Base-by-base conservation (phyloP, 345 rosid genomes). In the Acer saccharum region DNA sequence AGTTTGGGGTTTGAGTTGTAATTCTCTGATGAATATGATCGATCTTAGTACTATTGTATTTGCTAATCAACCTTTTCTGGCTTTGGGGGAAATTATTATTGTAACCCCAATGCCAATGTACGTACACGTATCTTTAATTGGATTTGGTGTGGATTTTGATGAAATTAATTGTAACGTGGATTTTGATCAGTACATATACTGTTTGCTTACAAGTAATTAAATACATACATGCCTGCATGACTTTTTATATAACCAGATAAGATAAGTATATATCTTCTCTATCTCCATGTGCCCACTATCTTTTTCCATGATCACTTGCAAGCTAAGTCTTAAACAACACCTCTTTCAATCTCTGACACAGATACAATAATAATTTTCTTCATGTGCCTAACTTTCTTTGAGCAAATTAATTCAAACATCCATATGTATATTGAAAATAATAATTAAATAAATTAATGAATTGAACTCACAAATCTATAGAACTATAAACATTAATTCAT, bases 261-360 rank as follows among this genome's bases (percentile, higher is more conserved):
- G 78, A 61, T 20, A 54, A 76, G 80, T 43, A 67, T 77, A 84
- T 35, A 35, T 35, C 39, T 35, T 63, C 68, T 35, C 23, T n/a
- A 7, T 17, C 62, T 23, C 76, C 86, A 83, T 80, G 86, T 75
- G 86, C 81, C 75, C 54, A 57, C 78, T 58, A 7, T 79, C 77
- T 12, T 52, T 82, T 74, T 75, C 74, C 39, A 35, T 35, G 39
- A 64, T 2, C 7, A 50, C 10, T 44, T 68, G 27, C 39, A 35
- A 35, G 39, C 39, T 32, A 32, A 68, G 71, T 50, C 60, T 69
- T 69, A 1, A 57, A 57, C 23, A 57, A 57, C 39, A 35, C 39
- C 23, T 57, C 62, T 57, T 23, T 18, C 21, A 18, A 50, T 57
- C 23, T 57, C 62, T 57, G 62, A 21, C 62, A 32, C 57, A 52